Evolutionary conservation across 495 filamentous ascomycete genomes (phyloP).

Genomic region (Talaromyces nanjingensis): DNA sequence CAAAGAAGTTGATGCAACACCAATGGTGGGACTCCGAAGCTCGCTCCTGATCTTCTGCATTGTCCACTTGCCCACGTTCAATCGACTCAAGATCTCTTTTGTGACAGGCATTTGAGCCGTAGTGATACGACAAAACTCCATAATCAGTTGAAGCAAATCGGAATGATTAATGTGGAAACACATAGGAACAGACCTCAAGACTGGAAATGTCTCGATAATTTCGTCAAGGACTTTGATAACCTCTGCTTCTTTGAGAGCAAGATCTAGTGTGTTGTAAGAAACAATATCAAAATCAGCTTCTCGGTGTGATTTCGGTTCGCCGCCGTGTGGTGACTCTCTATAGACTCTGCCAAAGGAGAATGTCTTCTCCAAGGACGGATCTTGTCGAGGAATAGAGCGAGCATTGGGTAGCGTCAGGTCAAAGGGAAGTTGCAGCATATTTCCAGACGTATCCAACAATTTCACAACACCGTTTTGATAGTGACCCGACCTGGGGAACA

Average conservation of each 20-base stretch:
- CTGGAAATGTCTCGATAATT: slow-evolving; percentile 75
- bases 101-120: slow-evolving; percentile 57
- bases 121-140: slow-evolving; percentile 81
- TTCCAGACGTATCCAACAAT: slow-evolving; percentile 75
- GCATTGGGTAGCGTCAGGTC: slow-evolving; percentile 89
- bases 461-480: slow-evolving; percentile 69
- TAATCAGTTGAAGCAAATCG: slow-evolving; percentile 71
- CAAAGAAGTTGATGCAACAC: slow-evolving; percentile 79
- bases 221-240: slow-evolving; percentile 93
- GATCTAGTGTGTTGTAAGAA: slow-evolving; percentile 67
- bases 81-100: slow-evolving; percentile 79
- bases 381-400: slow-evolving; percentile 68
- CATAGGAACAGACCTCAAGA: slow-evolving; percentile 60
- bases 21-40: slow-evolving; percentile 69
- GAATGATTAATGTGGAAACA: slow-evolving; percentile 93
- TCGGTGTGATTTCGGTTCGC: slow-evolving; percentile 71
- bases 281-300: slow-evolving; percentile 97
- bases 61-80: slow-evolving; percentile 75
- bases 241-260: slow-evolving; percentile 90
- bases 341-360: slow-evolving; percentile 90
- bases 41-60: slow-evolving; percentile 85
- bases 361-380: slow-evolving; percentile 61
- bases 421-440: slow-evolving; percentile 81
- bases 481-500: slow-evolving; percentile 76
- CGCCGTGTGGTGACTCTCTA: slow-evolving; percentile 67